phyloP scores from a whole-genome alignment of 345 rosid species.

The Punica granatum region DNA sequence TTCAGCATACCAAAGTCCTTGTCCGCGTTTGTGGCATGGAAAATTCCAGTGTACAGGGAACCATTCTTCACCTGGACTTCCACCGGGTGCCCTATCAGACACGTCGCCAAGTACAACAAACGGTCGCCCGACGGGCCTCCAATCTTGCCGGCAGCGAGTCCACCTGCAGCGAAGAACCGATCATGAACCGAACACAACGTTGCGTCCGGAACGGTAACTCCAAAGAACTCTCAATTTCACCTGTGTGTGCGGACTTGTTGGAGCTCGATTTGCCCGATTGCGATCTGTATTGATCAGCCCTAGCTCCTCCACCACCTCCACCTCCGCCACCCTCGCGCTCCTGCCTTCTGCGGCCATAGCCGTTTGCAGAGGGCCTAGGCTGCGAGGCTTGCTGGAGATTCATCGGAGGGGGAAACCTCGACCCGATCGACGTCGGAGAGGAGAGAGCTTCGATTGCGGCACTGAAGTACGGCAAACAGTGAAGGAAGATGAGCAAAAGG shows the following conservation, averaged over 20 bases:
- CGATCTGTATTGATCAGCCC: constrained; percentile 5
- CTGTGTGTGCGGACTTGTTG: not conserved
- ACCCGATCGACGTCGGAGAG: not conserved
- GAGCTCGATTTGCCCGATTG: constrained; percentile 5
- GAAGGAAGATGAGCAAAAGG: not conserved
- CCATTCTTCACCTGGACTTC: constrained; percentile 91
- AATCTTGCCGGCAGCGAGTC: constrained; percentile 30
- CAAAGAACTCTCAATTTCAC: not conserved
- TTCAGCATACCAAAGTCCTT: constrained; percentile 67
- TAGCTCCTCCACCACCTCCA: constrained; percentile 6
- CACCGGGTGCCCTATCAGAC: constrained; percentile 75
- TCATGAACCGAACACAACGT: not conserved
- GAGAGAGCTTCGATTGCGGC: not conserved
- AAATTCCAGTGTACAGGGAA: constrained; percentile 73
- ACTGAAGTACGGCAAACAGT: not conserved
- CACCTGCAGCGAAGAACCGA: constrained; percentile 27
- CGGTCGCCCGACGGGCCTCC: constrained; percentile 62
- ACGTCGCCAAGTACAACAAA: constrained; percentile 53
- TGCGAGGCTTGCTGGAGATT: constrained; percentile 5
- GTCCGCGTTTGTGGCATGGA: constrained; percentile 67
- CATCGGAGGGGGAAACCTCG: not conserved
- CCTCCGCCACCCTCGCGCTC: constrained; percentile 3
- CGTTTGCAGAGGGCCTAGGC: constrained; percentile 1
- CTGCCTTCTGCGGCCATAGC: constrained; percentile 6
- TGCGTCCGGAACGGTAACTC: not conserved